These are phyloP conservation scores for Pleurotus pulmonarius DNA, from an alignment of 768 basidiomycete species.

Conservation along the genomic window DNA sequence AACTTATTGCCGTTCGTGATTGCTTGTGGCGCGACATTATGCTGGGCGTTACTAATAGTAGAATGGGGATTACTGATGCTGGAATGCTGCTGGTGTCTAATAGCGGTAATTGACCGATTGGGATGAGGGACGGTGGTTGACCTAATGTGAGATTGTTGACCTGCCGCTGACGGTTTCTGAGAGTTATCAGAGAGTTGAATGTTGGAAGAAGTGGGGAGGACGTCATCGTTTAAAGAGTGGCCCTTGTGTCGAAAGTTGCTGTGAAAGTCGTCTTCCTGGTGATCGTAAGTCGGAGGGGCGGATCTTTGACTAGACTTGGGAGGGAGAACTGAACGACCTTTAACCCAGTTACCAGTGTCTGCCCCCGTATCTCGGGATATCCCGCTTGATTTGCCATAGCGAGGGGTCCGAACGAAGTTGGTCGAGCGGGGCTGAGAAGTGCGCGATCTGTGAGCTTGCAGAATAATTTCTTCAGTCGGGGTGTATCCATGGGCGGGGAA, in stretches of 20 bases:
- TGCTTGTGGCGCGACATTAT: neutral
- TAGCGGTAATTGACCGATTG: neutral
- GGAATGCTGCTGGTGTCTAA: constrained; percentile 1
- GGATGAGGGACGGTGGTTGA: constrained; percentile 4
- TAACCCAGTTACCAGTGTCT: neutral
- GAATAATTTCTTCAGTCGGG: constrained; percentile 62
- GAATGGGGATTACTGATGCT: constrained; percentile 2
- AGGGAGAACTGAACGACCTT: neutral
- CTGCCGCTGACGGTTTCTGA: neutral
- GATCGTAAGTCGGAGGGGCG: neutral
- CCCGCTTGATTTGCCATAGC: neutral
- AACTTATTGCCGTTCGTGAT: constrained; percentile 10
- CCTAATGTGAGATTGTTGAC: neutral
- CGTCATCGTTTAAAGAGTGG: neutral
- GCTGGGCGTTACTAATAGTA: neutral
- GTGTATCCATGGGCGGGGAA: constrained; percentile 52
- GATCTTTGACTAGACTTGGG: neutral
- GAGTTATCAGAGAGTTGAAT: neutral
- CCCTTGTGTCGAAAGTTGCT: constrained; percentile 1
- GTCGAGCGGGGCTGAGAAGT: neutral
- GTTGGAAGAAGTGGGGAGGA: neutral
- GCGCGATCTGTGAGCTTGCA: constrained; percentile 40
- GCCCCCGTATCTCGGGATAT: neutral
- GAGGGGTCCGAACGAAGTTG: neutral
- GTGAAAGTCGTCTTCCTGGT: neutral